Conservation (phyloP, 176 grass and related monocot species). For the Juncus inflexus region DNA sequence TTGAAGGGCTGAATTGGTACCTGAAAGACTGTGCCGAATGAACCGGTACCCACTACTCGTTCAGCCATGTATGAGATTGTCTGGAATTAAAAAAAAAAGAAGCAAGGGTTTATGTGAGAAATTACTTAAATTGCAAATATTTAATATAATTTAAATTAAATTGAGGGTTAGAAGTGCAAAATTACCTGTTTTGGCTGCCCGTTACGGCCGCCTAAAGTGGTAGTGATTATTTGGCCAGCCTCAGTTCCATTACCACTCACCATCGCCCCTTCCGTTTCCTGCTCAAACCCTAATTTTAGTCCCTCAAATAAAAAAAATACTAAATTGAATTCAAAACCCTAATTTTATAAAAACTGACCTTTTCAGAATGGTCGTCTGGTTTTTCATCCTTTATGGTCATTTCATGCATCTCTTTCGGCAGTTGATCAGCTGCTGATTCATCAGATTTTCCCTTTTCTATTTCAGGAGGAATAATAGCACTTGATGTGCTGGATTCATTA, state of each 20-base stretch:
- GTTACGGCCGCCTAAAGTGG: slow-evolving; percentile 81
- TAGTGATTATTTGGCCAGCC: slow-evolving; percentile 81
- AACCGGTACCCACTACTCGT: slow-evolving; percentile 82
- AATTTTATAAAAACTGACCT: slow-evolving; percentile 40
- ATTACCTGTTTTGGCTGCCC: slow-evolving; percentile 94
- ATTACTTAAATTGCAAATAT: not conserved
- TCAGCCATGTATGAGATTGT: slow-evolving; percentile 98
- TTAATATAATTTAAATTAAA: not conserved
- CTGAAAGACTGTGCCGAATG: slow-evolving; percentile 97
- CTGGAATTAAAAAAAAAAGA: slow-evolving; percentile 53
- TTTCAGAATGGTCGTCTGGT: slow-evolving; percentile 46
- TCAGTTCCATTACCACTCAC: slow-evolving; percentile 72
- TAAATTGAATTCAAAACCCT: too few relatives aligned
- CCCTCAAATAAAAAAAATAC: not conserved
- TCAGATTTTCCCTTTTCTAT: slow-evolving; percentile 29
- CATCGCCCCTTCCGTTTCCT: slow-evolving; percentile 57
- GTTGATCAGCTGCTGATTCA: slow-evolving; percentile 61
- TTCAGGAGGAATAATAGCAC: slow-evolving; percentile 32
- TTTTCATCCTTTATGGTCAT: slow-evolving; percentile 93
- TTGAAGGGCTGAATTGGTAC: slow-evolving; percentile 14
- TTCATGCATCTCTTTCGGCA: slow-evolving; percentile 81
- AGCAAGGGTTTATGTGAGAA: not conserved
- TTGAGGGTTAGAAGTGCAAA: slow-evolving; percentile 5
- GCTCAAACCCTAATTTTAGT: not conserved
- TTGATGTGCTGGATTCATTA: slow-evolving; percentile 73